These are phyloP conservation scores for Hanseniaspora gamundiae DNA, from an alignment of 1,139 yeast species.

Conservation along the genomic window DNA sequence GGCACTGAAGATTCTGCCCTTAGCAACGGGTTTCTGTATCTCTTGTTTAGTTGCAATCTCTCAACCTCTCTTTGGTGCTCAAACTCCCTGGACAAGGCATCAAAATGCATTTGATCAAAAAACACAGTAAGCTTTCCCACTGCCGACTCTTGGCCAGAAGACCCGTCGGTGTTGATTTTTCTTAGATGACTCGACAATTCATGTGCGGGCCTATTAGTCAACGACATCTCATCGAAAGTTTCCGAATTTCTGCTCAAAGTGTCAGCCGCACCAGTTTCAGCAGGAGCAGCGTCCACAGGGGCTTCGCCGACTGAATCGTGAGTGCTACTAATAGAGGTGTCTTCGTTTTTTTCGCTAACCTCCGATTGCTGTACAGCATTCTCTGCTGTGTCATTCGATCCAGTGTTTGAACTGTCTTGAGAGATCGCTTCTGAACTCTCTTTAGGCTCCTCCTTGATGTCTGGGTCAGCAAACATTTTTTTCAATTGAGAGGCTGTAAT, in stretches of 20 bases:
- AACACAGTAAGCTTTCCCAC: conserved; percentile 57
- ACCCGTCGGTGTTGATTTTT: conserved; percentile 1
- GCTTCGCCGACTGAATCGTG: background rate
- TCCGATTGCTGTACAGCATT: too few relatives aligned
- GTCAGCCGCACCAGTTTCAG: too few relatives aligned
- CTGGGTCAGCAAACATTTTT: conserved; percentile 49
- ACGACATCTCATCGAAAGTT: background rate
- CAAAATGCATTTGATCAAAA: conserved; percentile 69
- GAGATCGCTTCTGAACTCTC: background rate
- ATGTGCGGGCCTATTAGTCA: background rate
- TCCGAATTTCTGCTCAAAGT: too few relatives aligned
- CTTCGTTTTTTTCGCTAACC: too few relatives aligned
- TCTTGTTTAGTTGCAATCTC: conserved; percentile 45
- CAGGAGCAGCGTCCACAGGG: too few relatives aligned
- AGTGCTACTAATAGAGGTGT: background rate
- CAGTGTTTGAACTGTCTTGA: too few relatives aligned
- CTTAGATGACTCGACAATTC: conserved; percentile 5
- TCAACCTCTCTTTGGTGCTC: conserved; percentile 79
- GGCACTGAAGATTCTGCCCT: conserved; percentile 76
- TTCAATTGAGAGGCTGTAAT: conserved; percentile 83
- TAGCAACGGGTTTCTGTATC: conserved; percentile 51
- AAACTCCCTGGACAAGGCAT: conserved; percentile 72
- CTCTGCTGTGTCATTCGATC: too few relatives aligned
- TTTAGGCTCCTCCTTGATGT: conserved; percentile 6
- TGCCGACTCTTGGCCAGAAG: conserved; percentile 9